phyloP scores from a whole-genome alignment of 1,139 yeast genomes.

The Arxiozyma telluris region DNA sequence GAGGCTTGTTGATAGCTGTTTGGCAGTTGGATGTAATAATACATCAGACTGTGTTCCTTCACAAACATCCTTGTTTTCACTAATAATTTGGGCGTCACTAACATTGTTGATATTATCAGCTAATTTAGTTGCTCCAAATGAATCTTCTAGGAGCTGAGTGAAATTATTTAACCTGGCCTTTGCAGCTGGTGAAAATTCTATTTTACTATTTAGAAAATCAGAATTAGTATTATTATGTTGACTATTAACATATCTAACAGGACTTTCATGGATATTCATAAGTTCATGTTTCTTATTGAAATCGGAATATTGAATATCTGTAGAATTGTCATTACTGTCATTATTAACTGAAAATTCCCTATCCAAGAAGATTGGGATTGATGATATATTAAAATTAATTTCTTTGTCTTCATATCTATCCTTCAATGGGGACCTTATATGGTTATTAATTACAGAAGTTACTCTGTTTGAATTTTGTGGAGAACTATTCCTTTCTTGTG shows the following conservation, averaged over 20 bases:
- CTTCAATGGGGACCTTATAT: constrained; percentile 25
- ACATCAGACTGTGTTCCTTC: not conserved
- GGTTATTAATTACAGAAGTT: constrained; percentile 26
- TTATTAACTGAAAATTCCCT: constrained; percentile 1
- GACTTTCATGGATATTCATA: not conserved
- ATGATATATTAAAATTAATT: constrained; percentile 1
- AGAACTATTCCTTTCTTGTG: constrained; percentile 15
- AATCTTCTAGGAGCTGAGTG: constrained; percentile 21
- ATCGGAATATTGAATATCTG: not conserved
- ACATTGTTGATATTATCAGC: not conserved
- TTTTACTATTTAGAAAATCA: not conserved
- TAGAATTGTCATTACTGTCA: not conserved
- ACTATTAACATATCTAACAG: not conserved
- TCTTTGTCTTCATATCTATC: constrained; percentile 6
- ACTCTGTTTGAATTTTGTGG: constrained; percentile 26
- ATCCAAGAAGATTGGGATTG: not conserved
- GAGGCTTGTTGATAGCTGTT: not conserved
- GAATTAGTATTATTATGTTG: not conserved
- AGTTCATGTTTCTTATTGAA: not conserved
- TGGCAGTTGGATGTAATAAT: not conserved
- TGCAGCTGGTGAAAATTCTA: constrained; percentile 23
- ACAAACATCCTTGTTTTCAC: not conserved
- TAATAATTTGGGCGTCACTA: not conserved
- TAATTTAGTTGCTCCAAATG: constrained; percentile 17
- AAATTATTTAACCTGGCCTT: constrained; percentile 20